Evolutionary conservation across 2,329 filamentous ascomycete species (phyloP).

Genomic region (Cladosporium sp.): DNA sequence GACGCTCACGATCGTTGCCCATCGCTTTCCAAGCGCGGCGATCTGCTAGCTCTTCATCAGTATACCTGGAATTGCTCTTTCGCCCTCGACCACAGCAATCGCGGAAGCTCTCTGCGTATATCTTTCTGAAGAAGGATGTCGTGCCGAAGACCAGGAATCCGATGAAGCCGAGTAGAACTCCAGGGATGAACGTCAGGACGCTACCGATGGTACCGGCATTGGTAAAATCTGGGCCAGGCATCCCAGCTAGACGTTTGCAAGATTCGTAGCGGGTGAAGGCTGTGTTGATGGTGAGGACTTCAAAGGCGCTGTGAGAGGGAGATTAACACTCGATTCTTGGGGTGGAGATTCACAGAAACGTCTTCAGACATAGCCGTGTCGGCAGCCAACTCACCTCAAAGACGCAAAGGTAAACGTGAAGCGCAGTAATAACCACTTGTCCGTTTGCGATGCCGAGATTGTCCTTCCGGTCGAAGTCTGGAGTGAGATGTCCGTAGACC

Average conservation of each 20-base stretch:
- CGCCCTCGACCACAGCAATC: background rate
- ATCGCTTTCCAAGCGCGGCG: background rate
- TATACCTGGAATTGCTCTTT: background rate
- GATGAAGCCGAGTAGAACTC: constrained; percentile 12
- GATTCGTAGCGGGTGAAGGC: constrained; percentile 14
- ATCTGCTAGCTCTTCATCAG: background rate
- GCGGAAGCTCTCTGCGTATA: constrained; percentile 7
- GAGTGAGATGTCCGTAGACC: background rate
- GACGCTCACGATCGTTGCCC: background rate
- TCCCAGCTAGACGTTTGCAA: background rate
- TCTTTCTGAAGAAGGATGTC: constrained; percentile 14
- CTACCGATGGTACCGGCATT: constrained; percentile 9
- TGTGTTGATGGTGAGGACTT: constrained; percentile 12
- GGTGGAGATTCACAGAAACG: no score
- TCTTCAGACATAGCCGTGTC: no score
- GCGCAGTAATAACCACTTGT: constrained; percentile 18
- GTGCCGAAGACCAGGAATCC: constrained; percentile 20
- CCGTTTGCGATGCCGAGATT: background rate
- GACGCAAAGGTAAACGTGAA: constrained; percentile 17
- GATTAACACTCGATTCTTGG: no score
- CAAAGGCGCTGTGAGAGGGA: constrained; percentile 14
- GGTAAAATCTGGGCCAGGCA: constrained; percentile 15
- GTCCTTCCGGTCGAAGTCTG: background rate
- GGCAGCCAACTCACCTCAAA: background rate
- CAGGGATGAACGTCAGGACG: constrained; percentile 17